These are phyloP conservation scores for Lachnellula hyalina DNA, from an alignment of 2,329 filamentous ascomycete species.

Conservation along the genomic window DNA sequence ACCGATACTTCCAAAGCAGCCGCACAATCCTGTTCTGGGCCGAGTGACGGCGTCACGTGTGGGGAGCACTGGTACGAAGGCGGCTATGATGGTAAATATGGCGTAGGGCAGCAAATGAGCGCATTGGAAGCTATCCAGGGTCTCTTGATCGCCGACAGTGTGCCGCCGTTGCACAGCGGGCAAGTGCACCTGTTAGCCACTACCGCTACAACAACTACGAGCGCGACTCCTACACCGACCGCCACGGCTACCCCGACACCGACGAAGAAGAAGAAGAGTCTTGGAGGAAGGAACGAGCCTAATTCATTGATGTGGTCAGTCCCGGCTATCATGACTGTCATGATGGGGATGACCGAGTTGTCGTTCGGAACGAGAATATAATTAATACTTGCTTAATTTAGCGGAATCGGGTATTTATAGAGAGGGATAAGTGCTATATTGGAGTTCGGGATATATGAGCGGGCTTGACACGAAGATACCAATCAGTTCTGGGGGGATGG, in stretches of 20 bases:
- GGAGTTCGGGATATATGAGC: too few species aligned
- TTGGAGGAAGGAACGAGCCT: neutral
- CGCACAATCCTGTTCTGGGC: conserved; percentile 51
- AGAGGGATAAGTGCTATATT: too few species aligned
- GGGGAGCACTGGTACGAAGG: conserved; percentile 56
- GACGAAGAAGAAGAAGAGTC: conserved; percentile 14
- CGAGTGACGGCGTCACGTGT: conserved; percentile 46
- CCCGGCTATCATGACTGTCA: neutral
- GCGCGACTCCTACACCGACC: conserved; percentile 4
- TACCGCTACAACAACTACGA: conserved; percentile 1
- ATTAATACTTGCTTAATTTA: neutral
- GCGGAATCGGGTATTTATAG: too few species aligned
- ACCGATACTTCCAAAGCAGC: conserved; percentile 50
- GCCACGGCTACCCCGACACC: conserved; percentile 1
- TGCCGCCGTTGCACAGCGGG: conserved; percentile 34
- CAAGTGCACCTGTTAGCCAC: conserved; percentile 17
- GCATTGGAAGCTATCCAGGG: conserved; percentile 60
- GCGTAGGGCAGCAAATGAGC: conserved; percentile 60
- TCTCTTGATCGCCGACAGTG: conserved; percentile 41
- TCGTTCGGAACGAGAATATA: neutral
- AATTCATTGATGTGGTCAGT: neutral
- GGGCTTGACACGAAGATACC: too few species aligned
- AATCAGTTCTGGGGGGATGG: too few species aligned
- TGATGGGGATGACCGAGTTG: neutral
- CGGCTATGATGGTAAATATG: conserved; percentile 48